Evolutionary conservation across 2,329 filamentous ascomycete species (phyloP).

Genomic region (Trichoderma endophyticum): DNA sequence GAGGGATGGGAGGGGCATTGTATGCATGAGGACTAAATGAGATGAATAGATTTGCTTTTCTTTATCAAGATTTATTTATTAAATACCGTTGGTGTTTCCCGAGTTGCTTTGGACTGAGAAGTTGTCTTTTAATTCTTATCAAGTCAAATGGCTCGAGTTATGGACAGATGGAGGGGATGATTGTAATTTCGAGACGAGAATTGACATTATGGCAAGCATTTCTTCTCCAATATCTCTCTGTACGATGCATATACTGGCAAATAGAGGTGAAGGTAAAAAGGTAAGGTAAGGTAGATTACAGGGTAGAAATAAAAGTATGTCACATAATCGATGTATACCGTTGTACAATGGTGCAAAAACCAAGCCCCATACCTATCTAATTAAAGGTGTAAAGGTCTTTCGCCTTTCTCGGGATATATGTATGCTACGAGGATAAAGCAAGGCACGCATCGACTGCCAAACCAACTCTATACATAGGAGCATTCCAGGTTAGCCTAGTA

Average conservation of each 20-base stretch:
- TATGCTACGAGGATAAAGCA: constrained; percentile 53
- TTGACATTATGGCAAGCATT: not conserved
- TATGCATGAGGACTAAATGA: constrained; percentile 4
- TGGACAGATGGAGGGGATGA: not conserved
- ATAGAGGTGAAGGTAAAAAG: not conserved
- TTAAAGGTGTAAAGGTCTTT: not conserved
- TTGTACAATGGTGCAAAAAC: not conserved
- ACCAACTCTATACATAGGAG: constrained; percentile 58
- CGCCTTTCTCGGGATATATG: not conserved
- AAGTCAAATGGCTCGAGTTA: not conserved
- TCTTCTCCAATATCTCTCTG: not conserved
- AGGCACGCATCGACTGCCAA: constrained; percentile 84
- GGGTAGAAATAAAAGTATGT: not conserved
- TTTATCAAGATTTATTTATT: not conserved
- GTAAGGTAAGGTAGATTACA: not conserved
- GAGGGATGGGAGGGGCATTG: not conserved
- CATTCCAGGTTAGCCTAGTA: not conserved
- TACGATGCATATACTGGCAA: not conserved
- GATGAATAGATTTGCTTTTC: constrained; percentile 2
- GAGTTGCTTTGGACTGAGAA: not conserved
- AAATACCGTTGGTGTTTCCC: not conserved
- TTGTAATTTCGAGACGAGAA: not conserved
- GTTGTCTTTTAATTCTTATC: no score
- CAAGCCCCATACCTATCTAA: not conserved
- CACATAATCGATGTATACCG: not conserved